A percentile compares a stretch with the other conserved stretches of the same genome.
These are phyloP conservation scores for Eucalyptus cladocalyx DNA, from an alignment of 345 rosid species.

Conservation along the genomic window DNA sequence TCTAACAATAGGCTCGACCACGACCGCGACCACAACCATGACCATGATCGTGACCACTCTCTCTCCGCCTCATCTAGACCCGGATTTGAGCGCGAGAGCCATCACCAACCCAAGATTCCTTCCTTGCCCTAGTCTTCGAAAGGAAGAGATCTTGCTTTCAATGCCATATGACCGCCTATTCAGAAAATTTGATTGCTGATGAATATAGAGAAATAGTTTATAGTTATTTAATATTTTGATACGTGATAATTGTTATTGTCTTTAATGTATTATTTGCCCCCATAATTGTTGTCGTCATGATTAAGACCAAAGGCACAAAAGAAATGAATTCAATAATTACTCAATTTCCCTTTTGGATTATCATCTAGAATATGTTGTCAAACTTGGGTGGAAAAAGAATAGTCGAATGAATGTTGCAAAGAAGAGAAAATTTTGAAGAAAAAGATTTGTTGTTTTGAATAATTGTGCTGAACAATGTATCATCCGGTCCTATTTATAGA, in stretches of 20 bases:
- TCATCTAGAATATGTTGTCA: background rate
- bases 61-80: background rate
- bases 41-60: background rate
- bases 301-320: background rate
- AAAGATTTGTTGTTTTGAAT: too few relatives aligned
- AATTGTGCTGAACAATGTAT: too few relatives aligned
- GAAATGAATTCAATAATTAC: background rate
- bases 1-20: too few relatives aligned
- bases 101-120: background rate
- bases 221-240: background rate
- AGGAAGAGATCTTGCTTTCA: accelerated
- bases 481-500: too few relatives aligned
- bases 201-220: background rate
- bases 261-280: background rate
- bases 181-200: background rate
- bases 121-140: accelerated
- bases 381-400: background rate
- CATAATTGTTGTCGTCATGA: accelerated
- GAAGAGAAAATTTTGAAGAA: background rate
- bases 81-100: accelerated
- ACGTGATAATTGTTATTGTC: accelerated
- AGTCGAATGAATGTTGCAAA: too few relatives aligned
- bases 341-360: background rate
- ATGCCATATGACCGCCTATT: accelerated
- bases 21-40: background rate